Evolutionary conservation across 2,329 filamentous ascomycete species (phyloP).

Genomic region (Neodidymelliopsis sp.): DNA sequence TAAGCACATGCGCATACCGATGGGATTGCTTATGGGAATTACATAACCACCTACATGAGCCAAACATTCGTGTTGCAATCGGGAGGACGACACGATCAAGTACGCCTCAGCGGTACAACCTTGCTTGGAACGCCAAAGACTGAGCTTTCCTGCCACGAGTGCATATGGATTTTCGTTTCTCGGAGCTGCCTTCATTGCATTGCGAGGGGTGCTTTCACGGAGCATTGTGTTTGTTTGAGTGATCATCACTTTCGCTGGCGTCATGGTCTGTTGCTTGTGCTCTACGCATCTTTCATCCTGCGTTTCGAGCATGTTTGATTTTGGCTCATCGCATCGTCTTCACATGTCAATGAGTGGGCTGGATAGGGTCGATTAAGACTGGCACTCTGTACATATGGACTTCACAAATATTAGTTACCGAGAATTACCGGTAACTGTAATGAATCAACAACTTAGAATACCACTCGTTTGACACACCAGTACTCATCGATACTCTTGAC

Average conservation of each 20-base stretch:
- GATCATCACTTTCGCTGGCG: conserved; percentile 15
- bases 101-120: not conserved
- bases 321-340: conserved; percentile 18
- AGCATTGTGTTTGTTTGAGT: conserved; percentile 34
- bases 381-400: conserved; percentile 20
- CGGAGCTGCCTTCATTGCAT: conserved; percentile 35
- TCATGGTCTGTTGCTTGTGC: conserved; percentile 17
- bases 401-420: conserved; percentile 15
- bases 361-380: conserved; percentile 11
- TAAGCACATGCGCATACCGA: not conserved
- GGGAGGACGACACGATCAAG: conserved; percentile 3
- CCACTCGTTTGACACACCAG: too few relatives aligned
- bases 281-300: conserved; percentile 14
- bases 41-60: conserved; percentile 17
- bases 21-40: conserved; percentile 11
- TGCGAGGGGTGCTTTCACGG: conserved; percentile 36
- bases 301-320: conserved; percentile 18
- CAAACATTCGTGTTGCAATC: conserved; percentile 6
- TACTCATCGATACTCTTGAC: not conserved
- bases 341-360: conserved; percentile 20
- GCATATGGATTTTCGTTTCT: conserved; percentile 22
- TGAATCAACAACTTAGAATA: conserved; percentile 9
- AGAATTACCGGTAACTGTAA: conserved; percentile 9
- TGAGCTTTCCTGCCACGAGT: conserved; percentile 3
- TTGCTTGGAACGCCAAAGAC: conserved; percentile 5